Conservation (phyloP, 1,284 basidiomycete species). For the Cryptococcus jaspeensis region DNA sequence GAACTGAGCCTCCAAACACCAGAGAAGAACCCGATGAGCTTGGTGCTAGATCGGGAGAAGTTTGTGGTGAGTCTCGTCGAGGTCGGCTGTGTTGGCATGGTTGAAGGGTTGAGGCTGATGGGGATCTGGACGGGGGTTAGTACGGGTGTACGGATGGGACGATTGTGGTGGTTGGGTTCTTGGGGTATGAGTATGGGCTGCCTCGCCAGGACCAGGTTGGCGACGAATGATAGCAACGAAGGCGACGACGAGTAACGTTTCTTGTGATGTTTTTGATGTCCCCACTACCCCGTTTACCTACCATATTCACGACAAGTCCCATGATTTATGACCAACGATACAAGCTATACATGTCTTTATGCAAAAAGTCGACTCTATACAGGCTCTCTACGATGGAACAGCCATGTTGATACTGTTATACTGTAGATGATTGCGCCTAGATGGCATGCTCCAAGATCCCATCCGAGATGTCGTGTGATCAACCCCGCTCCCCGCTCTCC, state of each 20-base stretch:
- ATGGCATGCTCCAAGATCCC: too few relatives aligned
- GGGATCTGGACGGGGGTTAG: conserved; percentile 14
- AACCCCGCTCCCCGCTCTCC: too few relatives aligned
- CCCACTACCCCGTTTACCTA: too few relatives aligned
- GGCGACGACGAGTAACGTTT: not conserved
- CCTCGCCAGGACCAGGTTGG: not conserved
- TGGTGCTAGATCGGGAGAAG: conserved; percentile 41
- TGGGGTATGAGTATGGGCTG: not conserved
- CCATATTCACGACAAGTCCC: not conserved
- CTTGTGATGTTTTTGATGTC: not conserved
- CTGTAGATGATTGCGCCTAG: too few relatives aligned
- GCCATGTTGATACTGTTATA: too few relatives aligned
- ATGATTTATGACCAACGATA: too few relatives aligned
- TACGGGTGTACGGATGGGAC: conserved; percentile 42
- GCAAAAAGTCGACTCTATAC: too few relatives aligned
- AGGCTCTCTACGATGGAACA: too few relatives aligned
- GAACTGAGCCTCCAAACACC: conserved; percentile 25
- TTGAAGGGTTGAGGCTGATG: too few relatives aligned
- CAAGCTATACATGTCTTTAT: too few relatives aligned
- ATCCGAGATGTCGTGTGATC: too few relatives aligned
- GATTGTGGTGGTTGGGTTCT: conserved; percentile 34
- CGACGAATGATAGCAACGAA: not conserved
- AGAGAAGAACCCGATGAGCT: conserved; percentile 41
- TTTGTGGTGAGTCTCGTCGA: conserved; percentile 31
- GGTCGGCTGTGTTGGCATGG: too few relatives aligned